A percentile compares a stretch with the other conserved stretches of the same genome.
These are phyloP conservation scores for Collybia nuda DNA, from an alignment of 768 basidiomycete genomes.

Conservation along the genomic window DNA sequence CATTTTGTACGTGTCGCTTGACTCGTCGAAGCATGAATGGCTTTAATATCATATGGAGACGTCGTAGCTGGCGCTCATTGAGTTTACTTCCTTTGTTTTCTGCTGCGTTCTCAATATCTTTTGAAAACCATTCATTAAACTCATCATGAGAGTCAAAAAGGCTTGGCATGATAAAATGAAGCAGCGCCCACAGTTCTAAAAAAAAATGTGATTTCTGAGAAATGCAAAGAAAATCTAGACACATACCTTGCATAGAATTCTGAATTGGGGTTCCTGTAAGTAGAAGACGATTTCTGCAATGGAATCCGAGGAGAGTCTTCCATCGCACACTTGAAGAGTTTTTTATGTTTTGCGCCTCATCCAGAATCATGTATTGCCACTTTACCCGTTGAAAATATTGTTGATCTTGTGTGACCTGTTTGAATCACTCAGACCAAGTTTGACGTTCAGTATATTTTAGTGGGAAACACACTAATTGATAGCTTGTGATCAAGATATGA, in stretches of 20 bases:
- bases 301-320: constrained; percentile 95
- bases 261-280: constrained; percentile 98
- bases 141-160: constrained; percentile 99
- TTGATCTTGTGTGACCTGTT: constrained; percentile 90
- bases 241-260: constrained; percentile 96
- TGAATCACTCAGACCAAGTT: neutral
- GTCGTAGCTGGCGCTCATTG: constrained; percentile 92
- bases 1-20: constrained; percentile 99
- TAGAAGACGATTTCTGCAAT: constrained; percentile 91
- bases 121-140: constrained; percentile 99
- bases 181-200: constrained; percentile 92
- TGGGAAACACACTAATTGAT: constrained; percentile 72
- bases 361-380: constrained; percentile 99
- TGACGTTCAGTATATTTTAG: neutral
- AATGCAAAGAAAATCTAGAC: neutral
- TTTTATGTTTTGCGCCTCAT: constrained; percentile 99
- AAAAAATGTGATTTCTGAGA: constrained; percentile 8
- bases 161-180: constrained; percentile 99
- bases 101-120: constrained; percentile 94
- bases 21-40: constrained; percentile 98
- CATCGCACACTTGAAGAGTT: constrained; percentile 94
- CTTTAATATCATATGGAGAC: constrained; percentile 97
- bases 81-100: constrained; percentile 90
- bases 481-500: constrained; percentile 95
- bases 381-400: constrained; percentile 97